A percentile compares a stretch with the other conserved stretches of the same genome.
phyloP scores from a whole-genome alignment of 2,329 filamentous ascomycete genomes.

The Hypoxylon sp. region DNA sequence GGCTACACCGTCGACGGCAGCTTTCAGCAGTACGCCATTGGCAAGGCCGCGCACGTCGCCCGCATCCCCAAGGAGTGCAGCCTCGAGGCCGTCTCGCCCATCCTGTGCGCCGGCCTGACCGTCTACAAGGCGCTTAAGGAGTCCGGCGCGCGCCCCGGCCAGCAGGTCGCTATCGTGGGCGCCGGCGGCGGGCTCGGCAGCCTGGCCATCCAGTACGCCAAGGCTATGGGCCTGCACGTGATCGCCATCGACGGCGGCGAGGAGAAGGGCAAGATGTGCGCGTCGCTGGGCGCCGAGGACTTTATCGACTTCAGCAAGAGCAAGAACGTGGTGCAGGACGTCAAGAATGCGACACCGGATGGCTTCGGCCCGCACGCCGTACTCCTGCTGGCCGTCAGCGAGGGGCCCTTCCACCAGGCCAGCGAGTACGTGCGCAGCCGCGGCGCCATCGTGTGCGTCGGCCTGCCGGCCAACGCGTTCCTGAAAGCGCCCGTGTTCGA shows the following conservation, averaged over 20 bases:
- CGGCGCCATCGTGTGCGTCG: constrained; percentile 88
- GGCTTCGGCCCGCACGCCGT: constrained; percentile 89
- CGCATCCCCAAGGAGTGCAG: constrained; percentile 81
- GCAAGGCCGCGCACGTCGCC: constrained; percentile 86
- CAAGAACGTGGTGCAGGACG: constrained; percentile 84
- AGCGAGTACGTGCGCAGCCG: constrained; percentile 86
- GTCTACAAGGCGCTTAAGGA: constrained; percentile 95
- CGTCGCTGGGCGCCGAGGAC: constrained; percentile 74
- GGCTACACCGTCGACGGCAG: constrained; percentile 94
- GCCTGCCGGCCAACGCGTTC: constrained; percentile 83
- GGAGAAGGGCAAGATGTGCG: constrained; percentile 80
- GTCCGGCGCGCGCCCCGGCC: constrained; percentile 77
- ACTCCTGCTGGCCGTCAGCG: constrained; percentile 84
- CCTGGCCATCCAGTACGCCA: constrained; percentile 86
- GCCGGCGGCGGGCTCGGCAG: constrained; percentile 83
- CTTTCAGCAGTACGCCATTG: constrained; percentile 93
- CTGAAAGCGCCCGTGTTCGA: constrained; percentile 89
- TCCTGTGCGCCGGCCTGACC: constrained; percentile 87
- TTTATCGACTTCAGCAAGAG: constrained; percentile 85
- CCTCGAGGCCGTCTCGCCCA: constrained; percentile 81
- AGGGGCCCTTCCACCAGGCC: constrained; percentile 97
- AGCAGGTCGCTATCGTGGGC: constrained; percentile 86
- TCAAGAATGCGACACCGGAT: constrained; percentile 82
- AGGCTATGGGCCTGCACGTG: constrained; percentile 85
- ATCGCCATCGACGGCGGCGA: constrained; percentile 87